A percentile compares a stretch with the other conserved stretches of the same genome.
Evolutionary conservation across 1,139 yeast species (phyloP).

Genomic region (Suhomyces chickasaworum): DNA sequence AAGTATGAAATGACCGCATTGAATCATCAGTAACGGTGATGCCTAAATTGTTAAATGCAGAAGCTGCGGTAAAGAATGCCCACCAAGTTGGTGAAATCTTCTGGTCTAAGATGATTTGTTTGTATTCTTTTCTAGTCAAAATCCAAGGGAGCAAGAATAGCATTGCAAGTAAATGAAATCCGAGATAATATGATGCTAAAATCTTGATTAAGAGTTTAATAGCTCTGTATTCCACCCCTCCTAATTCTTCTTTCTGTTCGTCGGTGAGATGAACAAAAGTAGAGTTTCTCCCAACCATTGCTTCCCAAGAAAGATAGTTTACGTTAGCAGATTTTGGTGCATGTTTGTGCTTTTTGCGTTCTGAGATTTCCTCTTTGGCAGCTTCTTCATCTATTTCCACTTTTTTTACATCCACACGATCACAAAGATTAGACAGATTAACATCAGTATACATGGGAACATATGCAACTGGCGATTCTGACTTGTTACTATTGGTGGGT

Average conservation of each 20-base stretch:
- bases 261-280: conserved; percentile 81
- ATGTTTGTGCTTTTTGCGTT: neutral
- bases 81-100: conserved; percentile 86
- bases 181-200: conserved; percentile 66
- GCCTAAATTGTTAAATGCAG: conserved; percentile 87
- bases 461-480: neutral
- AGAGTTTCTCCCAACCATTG: conserved; percentile 92
- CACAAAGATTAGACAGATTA: neutral
- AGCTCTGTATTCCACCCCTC: conserved; percentile 96
- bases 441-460: neutral
- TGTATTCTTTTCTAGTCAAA: conserved; percentile 43
- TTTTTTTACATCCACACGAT: neutral
- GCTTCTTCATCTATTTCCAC: neutral
- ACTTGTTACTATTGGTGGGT: conserved; percentile 8
- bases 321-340: conserved; percentile 31
- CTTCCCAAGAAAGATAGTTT: conserved; percentile 82
- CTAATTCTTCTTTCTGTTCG: conserved; percentile 88
- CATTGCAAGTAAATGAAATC: conserved; percentile 67
- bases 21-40: conserved; percentile 78
- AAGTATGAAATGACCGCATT: conserved; percentile 62
- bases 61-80: conserved; percentile 81
- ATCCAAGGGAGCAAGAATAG: conserved; percentile 70
- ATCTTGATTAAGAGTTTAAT: conserved; percentile 73
- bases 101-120: conserved; percentile 41
- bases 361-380: neutral